Evolutionary conservation across 345 rosid species (phyloP), one percentile per base, ranked within the genome.

Genomic region (Leavenworthia alabamica): DNA sequence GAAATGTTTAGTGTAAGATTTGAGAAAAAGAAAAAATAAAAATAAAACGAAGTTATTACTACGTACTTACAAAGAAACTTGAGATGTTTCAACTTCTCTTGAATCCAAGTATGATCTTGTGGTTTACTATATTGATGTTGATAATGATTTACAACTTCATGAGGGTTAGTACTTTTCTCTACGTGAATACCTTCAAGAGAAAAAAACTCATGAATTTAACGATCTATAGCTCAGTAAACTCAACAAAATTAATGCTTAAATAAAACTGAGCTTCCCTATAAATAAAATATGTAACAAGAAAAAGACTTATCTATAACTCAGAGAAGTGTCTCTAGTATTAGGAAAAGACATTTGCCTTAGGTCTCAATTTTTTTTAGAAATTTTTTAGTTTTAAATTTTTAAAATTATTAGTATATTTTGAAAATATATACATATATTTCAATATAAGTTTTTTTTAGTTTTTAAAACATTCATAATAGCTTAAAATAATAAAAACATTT

Each of bases 11-110:
- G 50, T 41, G 28, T 16, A 10, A 47, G 4, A 47, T 11, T 14
- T 37, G 23, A 49, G 33, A 1, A 64, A 27, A 44, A 23, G 51
- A 45, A 42, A 23, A 8, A n/a, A 49, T 43, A 1, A 64, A 27
- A 44, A 23, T 60, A 45, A 42, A 23, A 8, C 19, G 22, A 32
- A 14, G 12, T 24, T 48, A 29, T 6, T 16, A 50, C 2, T 63
- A 28, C 79, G 72, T 78, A 78, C 79, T 75, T 78, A 78, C 82
- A 64, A 15, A 42, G 40, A 60, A 33, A 31, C 19, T 45, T 68
- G 14, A 72, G 56, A 65, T 32, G 5, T 31, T 56, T 72, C 55
- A 68, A 36, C 24, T 43, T 64, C 5, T 61, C 56, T 15, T 28
- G 67, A 32, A 29, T 14, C 68, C 52, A 2, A 6, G 6, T 9